Base-by-base conservation (phyloP, 345 rosid species). In the Eucalyptus regnans region DNA sequence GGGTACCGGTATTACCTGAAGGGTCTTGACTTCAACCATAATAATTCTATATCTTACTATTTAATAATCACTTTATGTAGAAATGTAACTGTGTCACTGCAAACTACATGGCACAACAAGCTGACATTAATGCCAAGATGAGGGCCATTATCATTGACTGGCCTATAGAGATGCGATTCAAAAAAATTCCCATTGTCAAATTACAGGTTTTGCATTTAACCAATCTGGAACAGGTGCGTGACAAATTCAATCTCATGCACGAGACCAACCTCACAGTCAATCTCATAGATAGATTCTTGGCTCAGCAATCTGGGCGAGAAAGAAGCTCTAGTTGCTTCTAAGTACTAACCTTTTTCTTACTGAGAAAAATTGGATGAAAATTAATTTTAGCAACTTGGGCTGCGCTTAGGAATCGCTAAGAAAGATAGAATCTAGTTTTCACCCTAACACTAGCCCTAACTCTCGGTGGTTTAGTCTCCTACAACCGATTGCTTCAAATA, bases 141-240 rank as follows among this genome's bases (percentile, higher is more conserved):
- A 95, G 99, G 92, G 97, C 98, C 27, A 96, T 97, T 91, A 92
- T 96, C 46, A 94, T 96, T n/a, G 99, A 97, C 89, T 97, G 99
- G 99, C 93, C 97, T 44, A 94, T 97, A 87, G 99, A 96, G 99
- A 98, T 97, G 93, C 50, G 62, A 22, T 56, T 23, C 0, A 56
- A 56, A 56, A 22, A 20, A 56, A 1, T 0, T 56, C 62, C 62
- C 29, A 56, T 56, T 23, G 62, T 56, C 62, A 56, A 56, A 56
- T 56, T 23, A 9, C 62, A 56, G 12, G 62, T 22, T 22, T 23
- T 56, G 62, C 62, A 56, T 56, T 56, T 56, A 56, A 23, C 62
- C 62, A 56, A 23, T 56, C 62, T 56, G 1, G 1, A 56, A 56
- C 27, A 20, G 62, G 27, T 56, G 6, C 62, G 2, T 56, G 29